Evolutionary conservation across 176 grass and related monocot genomes (phyloP).

Genomic region (Zoysia japonica): DNA sequence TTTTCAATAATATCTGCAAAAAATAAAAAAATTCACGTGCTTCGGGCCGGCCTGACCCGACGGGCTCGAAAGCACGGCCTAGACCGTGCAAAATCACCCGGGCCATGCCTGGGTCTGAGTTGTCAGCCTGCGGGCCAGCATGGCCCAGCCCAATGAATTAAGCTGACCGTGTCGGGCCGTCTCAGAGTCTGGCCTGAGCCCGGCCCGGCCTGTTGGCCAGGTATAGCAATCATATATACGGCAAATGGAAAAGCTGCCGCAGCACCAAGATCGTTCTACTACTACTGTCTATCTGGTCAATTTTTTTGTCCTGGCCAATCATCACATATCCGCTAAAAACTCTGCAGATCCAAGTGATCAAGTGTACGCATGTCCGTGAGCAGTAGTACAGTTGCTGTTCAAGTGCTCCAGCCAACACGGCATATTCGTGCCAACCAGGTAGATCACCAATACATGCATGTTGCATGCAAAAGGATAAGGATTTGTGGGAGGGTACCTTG

Average conservation of each 20-base stretch:
- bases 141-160: too few relatives aligned
- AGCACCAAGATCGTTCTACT: background rate
- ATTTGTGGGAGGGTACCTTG: background rate
- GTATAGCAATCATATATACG: conserved; percentile 2
- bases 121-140: fast-evolving
- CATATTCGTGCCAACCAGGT: conserved; percentile 14
- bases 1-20: too few relatives aligned
- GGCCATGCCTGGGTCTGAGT: too few relatives aligned
- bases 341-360: background rate
- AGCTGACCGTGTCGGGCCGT: too few relatives aligned
- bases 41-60: too few relatives aligned
- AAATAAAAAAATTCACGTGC: too few relatives aligned
- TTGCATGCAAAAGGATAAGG: background rate
- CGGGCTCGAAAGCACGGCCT: too few relatives aligned
- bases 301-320: background rate
- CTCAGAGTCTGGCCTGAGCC: too few relatives aligned
- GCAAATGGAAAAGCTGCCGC: conserved; percentile 5
- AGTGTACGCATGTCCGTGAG: background rate
- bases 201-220: too few relatives aligned
- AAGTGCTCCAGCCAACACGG: conserved; percentile 19
- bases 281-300: background rate
- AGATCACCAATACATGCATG: conserved; percentile 11
- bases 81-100: too few relatives aligned
- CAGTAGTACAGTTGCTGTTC: background rate
- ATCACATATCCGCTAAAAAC: background rate